These are phyloP conservation scores for Cinchona pubescens DNA, from an alignment of 257 asterid genomes.

Conservation along the genomic window DNA sequence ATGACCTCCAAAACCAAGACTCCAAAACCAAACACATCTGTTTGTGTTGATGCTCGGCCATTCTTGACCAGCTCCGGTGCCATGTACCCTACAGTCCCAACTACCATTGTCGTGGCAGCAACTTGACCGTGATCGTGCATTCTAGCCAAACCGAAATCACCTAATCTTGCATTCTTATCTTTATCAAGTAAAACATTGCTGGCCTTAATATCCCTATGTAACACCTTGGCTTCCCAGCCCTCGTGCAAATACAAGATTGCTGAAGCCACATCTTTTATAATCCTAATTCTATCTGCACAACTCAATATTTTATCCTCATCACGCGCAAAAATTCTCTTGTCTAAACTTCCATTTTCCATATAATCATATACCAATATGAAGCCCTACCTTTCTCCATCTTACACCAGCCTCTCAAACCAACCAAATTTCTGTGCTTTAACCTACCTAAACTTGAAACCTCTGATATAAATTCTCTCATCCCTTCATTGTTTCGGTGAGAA, in stretches of 20 bases:
- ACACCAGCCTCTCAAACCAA: constrained; percentile 78
- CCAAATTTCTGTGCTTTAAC: constrained; percentile 61
- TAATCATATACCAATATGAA: constrained; percentile 61
- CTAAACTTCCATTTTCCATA: constrained; percentile 78
- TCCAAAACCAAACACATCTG: constrained; percentile 55
- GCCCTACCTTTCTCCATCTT: constrained; percentile 64
- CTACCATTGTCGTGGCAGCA: constrained; percentile 66
- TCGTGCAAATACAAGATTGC: constrained; percentile 59
- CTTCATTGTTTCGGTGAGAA: constrained; percentile 50
- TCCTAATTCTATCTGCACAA: constrained; percentile 45
- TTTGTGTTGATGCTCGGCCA: constrained; percentile 57
- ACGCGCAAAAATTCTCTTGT: constrained; percentile 43
- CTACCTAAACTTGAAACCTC: constrained; percentile 80
- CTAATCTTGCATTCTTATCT: constrained; percentile 63
- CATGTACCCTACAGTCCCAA: constrained; percentile 67
- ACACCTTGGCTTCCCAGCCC: constrained; percentile 66
- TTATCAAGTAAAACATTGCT: constrained; percentile 66
- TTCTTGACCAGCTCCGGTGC: constrained; percentile 57
- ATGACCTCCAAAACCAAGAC: constrained; percentile 56
- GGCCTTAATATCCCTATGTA: constrained; percentile 72
- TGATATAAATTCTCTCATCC: constrained; percentile 52
- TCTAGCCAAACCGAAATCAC: constrained; percentile 71
- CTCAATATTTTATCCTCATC: constrained; percentile 37
- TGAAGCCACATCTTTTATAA: constrained; percentile 58
- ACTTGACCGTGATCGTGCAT: constrained; percentile 60